Percentiles rank a stretch among this genome's conserved stretches.
Conservation (phyloP, 2,329 filamentous ascomycete genomes). For the Clonostachys chloroleuca region DNA sequence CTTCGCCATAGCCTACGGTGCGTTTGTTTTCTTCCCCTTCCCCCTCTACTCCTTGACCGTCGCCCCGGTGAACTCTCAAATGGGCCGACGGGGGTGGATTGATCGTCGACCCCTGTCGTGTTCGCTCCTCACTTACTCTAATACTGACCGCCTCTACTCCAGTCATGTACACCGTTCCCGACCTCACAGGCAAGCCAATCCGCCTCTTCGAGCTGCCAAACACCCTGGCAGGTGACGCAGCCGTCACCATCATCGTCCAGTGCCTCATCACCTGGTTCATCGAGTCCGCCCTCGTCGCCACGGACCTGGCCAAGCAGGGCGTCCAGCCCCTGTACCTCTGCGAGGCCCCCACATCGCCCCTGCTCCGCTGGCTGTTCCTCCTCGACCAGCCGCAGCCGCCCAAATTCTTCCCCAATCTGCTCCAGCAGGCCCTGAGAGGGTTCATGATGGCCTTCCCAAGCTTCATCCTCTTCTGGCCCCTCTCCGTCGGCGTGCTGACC, state of each 20-base stretch:
- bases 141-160: background rate
- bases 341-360: conserved; percentile 21
- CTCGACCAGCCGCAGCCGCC: conserved; percentile 19
- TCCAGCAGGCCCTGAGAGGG: conserved; percentile 11
- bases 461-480: conserved; percentile 38
- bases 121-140: background rate
- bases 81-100: too few species aligned
- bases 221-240: conserved; percentile 42
- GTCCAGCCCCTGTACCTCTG: conserved; percentile 42
- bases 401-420: background rate
- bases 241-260: conserved; percentile 46
- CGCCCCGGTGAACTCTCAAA: background rate
- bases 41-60: background rate
- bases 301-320: conserved; percentile 35
- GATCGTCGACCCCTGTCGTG: background rate
- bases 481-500: conserved; percentile 35
- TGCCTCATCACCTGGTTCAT: conserved; percentile 46
- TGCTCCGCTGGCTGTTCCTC: conserved; percentile 38
- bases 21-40: conserved; percentile 4
- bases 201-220: conserved; percentile 44
- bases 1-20: conserved; percentile 47
- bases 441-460: conserved; percentile 21
- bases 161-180: conserved; percentile 42
- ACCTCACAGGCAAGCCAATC: conserved; percentile 28
- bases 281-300: conserved; percentile 40